phyloP scores from a whole-genome alignment of 805 yeast species.

The Barnettozyma wickerhamii region DNA sequence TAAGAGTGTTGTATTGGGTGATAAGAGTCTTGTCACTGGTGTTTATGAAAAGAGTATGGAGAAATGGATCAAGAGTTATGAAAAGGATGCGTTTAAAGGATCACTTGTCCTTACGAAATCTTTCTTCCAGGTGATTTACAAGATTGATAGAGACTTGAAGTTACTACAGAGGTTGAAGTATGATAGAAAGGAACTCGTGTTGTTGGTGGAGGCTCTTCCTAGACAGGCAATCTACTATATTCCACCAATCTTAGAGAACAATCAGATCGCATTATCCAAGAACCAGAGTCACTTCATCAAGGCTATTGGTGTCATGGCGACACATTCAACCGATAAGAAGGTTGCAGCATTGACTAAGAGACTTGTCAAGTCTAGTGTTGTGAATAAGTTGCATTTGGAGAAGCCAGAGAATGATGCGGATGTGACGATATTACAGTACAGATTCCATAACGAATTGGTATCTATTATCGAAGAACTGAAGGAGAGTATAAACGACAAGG shows the following conservation, averaged over 20 bases:
- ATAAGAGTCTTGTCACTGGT: conserved; percentile 1
- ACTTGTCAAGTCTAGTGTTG: conserved; percentile 6
- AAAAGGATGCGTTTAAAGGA: background rate
- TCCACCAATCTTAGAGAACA: background rate
- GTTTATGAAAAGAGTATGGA: conserved; percentile 4
- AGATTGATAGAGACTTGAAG: conserved; percentile 5
- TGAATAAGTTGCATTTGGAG: conserved; percentile 3
- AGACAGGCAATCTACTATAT: conserved; percentile 3
- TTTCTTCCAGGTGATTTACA: conserved; percentile 8
- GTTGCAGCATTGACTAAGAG: background rate
- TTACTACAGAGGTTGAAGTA: background rate
- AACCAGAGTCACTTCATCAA: conserved; percentile 1
- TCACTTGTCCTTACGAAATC: conserved; percentile 8
- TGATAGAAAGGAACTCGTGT: background rate
- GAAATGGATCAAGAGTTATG: conserved; percentile 2
- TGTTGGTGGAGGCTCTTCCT: conserved; percentile 5
- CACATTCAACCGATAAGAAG: background rate
- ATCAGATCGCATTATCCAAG: conserved; percentile 1
- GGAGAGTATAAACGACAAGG: conserved; percentile 1
- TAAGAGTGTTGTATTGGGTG: conserved; percentile 4
- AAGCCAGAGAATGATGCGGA: background rate
- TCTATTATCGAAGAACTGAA: background rate
- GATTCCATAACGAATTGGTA: conserved; percentile 9
- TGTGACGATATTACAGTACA: conserved; percentile 2
- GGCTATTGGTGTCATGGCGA: conserved; percentile 1